A percentile compares a stretch with the other conserved stretches of the same genome.
Evolutionary conservation across 306 rosid species (phyloP).

Genomic region (Cicer cuneatum): DNA sequence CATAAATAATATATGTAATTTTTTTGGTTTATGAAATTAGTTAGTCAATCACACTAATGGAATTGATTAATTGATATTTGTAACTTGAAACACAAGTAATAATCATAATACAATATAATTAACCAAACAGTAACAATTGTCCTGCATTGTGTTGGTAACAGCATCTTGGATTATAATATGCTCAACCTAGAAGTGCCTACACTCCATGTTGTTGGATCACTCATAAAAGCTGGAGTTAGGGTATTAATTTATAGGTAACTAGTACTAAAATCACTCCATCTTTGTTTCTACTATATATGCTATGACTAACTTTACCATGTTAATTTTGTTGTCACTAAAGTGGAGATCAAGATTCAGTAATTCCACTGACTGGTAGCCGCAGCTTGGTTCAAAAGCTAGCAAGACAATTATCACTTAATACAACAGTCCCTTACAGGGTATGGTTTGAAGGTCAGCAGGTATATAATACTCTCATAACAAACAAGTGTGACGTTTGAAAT

Average conservation of each 20-base stretch:
- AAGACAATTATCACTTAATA: conserved; percentile 63
- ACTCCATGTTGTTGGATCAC: conserved; percentile 69
- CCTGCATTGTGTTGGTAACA: conserved; percentile 42
- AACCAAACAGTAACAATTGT: not conserved
- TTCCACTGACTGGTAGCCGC: conserved; percentile 93
- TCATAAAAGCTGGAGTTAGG: conserved; percentile 70
- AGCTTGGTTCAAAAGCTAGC: conserved; percentile 76
- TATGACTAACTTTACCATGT: conserved; percentile 22
- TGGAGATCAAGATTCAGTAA: conserved; percentile 98
- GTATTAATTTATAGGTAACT: conserved; percentile 87
- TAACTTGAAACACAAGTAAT: conserved; percentile 19
- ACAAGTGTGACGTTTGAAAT: no score
- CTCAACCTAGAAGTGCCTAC: conserved; percentile 88
- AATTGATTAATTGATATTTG: not conserved
- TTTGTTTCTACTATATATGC: no score
- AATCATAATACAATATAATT: no score
- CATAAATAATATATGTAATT: not conserved
- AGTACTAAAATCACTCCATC: conserved; percentile 4
- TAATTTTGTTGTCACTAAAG: conserved; percentile 48
- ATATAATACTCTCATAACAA: not conserved
- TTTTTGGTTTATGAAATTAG: not conserved
- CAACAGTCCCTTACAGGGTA: conserved; percentile 85
- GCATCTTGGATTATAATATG: conserved; percentile 74
- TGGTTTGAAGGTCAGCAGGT: conserved; percentile 93
- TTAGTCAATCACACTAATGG: not conserved